These are phyloP conservation scores for Sindora glabra DNA, from an alignment of 306 rosid species.

Conservation along the genomic window DNA sequence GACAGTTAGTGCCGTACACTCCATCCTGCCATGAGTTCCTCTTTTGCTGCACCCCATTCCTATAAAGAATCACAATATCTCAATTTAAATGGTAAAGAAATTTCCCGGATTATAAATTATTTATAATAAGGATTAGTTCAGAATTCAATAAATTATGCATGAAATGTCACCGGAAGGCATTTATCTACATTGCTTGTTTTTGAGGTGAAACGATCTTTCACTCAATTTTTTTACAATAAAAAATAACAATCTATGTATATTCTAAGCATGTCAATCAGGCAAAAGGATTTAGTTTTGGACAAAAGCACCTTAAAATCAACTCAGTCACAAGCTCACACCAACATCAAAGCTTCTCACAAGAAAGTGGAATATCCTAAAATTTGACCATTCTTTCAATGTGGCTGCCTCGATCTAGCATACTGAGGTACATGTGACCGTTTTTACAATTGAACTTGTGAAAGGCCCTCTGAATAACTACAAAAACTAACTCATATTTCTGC, in stretches of 20 bases:
- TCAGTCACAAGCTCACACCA: too few species aligned
- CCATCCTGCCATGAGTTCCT: constrained; percentile 95
- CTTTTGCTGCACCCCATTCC: constrained; percentile 84
- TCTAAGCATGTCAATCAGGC: not conserved
- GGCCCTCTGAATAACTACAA: not conserved
- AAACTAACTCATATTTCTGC: not conserved
- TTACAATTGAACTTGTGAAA: not conserved
- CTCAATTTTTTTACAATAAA: too few species aligned
- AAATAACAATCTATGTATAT: too few species aligned
- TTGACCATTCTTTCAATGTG: not conserved
- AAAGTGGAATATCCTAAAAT: too few species aligned
- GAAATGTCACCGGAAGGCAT: too few species aligned
- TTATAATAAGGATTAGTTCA: too few species aligned
- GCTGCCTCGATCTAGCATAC: not conserved
- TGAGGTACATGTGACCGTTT: not conserved
- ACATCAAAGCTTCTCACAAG: too few species aligned
- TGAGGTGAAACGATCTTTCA: too few species aligned
- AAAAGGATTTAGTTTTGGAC: not conserved
- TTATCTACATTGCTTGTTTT: too few species aligned
- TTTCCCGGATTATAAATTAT: not conserved
- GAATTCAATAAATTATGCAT: too few species aligned
- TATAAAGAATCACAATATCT: constrained; percentile 13
- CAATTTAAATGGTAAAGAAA: not conserved
- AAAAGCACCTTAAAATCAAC: too few species aligned
- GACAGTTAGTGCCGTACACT: constrained; percentile 80